Evolutionary conservation across 108 stramenopile species (phyloP), one percentile per base, ranked within the genome.

Genomic region (Schizochytrium sp.): DNA sequence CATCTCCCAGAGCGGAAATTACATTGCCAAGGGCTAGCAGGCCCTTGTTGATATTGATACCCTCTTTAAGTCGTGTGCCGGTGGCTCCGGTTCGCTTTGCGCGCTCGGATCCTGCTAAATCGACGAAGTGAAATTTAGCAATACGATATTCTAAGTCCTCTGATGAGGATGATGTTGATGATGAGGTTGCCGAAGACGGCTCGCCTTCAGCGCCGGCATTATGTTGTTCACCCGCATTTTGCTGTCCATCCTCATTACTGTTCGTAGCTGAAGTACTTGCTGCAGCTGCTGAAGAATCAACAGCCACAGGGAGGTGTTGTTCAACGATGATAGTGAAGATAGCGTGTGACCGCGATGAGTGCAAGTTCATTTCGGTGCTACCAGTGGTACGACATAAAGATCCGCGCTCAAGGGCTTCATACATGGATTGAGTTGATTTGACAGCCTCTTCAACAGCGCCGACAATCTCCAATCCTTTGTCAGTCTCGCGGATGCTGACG

Each of bases 21-120:
- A 99, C 98, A 90, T 98, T 99, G 59, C 98, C 98, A 15, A 99
- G 93, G 4, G 97, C 97, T 50, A 99, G 92, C 1, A 99, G 96
- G 0, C 98, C 98, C 90, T 97, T 95, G 90, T 98, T 98, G 92
- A 98, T 92, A 76, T 89, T 61, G 88, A 98, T 98, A 15, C 97
- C 98, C 91, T 98, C 97, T 56, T 93, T 92, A 61, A 95, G 93
- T 47, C 96, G 92, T 13, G 88, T 61, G 56, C 96, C 98, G 88
- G 95, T 94, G 41, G 96, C 96, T 56, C 97, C 97, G 38, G 97
- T 98, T 72, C 97, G 96, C 87, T 98, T 98, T 93, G 97, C 96
- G 46, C 98, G 93, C 89, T 99, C 97, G 89, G 96, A 96, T 8
- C 93, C 93, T 28, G 93, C 93, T 40, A 93, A 90, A 49, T 93